phyloP scores from a whole-genome alignment of 768 basidiomycete genomes.

The Tulasnella sp. region DNA sequence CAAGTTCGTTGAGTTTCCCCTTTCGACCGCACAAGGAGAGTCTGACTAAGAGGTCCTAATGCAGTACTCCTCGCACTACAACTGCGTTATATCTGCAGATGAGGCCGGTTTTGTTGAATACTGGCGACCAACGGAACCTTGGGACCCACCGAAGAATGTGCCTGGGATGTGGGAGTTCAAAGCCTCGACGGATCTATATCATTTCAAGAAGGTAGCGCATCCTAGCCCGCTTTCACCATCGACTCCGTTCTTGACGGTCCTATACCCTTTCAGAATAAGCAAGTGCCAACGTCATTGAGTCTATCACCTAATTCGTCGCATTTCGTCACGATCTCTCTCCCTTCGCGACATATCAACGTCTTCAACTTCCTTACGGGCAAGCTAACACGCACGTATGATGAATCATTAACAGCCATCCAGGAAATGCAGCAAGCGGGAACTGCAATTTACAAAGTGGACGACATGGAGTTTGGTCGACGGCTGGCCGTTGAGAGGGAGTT shows the following conservation, averaged over 20 bases:
- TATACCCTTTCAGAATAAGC: slow-evolving; percentile 55
- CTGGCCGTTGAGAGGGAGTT: slow-evolving; percentile 86
- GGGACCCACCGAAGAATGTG: slow-evolving; percentile 66
- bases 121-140: slow-evolving; percentile 87
- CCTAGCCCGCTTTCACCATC: neutral
- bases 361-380: slow-evolving; percentile 89
- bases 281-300: slow-evolving; percentile 81
- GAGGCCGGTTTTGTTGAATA: slow-evolving; percentile 93
- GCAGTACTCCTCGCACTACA: slow-evolving; percentile 83
- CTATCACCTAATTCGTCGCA: slow-evolving; percentile 81
- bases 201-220: slow-evolving; percentile 82
- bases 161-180: slow-evolving; percentile 83
- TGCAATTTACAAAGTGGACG: slow-evolving; percentile 80
- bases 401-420: slow-evolving; percentile 82
- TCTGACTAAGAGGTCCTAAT: neutral
- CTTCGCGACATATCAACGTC: slow-evolving; percentile 86
- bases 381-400: slow-evolving; percentile 86
- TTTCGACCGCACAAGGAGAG: neutral
- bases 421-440: slow-evolving; percentile 99
- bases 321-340: slow-evolving; percentile 87
- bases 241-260: neutral
- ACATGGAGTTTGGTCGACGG: slow-evolving; percentile 99
- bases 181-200: slow-evolving; percentile 84
- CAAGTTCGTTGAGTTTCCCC: slow-evolving; percentile 47
- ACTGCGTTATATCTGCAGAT: slow-evolving; percentile 89